A percentile compares a stretch with the other conserved stretches of the same genome.
Conservation (phyloP, 2,329 filamentous ascomycete species). For the Stachybotrys chlorohalonatus region DNA sequence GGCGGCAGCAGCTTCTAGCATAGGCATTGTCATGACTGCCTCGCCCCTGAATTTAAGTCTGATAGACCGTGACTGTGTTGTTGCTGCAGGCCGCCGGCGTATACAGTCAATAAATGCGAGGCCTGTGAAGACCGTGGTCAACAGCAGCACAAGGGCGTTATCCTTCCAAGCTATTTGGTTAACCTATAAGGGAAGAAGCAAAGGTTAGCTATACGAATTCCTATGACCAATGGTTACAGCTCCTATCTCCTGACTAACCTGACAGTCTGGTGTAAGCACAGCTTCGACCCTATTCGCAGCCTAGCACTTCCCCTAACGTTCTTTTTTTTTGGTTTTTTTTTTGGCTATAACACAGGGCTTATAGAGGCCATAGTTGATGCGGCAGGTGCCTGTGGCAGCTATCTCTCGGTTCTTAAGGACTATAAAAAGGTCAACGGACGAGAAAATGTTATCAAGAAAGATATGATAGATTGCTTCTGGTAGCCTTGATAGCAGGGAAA, state of each 20-base stretch:
- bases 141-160: constrained; percentile 6
- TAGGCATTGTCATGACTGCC: neutral
- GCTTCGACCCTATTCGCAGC: neutral
- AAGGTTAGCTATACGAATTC: constrained; percentile 2
- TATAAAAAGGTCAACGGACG: neutral
- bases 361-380: neutral
- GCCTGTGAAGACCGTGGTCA: constrained; percentile 2
- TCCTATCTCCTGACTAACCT: neutral
- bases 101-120: neutral
- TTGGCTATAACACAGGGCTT: constrained; percentile 1
- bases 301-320: neutral
- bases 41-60: constrained; percentile 5
- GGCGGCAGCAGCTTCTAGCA: neutral
- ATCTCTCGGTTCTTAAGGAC: neutral
- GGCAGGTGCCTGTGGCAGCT: neutral
- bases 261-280: neutral
- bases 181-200: constrained; percentile 1
- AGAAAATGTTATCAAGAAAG: neutral
- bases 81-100: constrained; percentile 1
- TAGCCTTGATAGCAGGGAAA: neutral
- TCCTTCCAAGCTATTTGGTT: constrained; percentile 8
- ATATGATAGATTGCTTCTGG: neutral
- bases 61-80: constrained; percentile 1
- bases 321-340: too few relatives aligned
- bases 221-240: neutral